Percentiles rank a stretch among this genome's conserved stretches.
Conservation (phyloP, 2,329 filamentous ascomycete species). For the Phyllosticta ampelicida region DNA sequence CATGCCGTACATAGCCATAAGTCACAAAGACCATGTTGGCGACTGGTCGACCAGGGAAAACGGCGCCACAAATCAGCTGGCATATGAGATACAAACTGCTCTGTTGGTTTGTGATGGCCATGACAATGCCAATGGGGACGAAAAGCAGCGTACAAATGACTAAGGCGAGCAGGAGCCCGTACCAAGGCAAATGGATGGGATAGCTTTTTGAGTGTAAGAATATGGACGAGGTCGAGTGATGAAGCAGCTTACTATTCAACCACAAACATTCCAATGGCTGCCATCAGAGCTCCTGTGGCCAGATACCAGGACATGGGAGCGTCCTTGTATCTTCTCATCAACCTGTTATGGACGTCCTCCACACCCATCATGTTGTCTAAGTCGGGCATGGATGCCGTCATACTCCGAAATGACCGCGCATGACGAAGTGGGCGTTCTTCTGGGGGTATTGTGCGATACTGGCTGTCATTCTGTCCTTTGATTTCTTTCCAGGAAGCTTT, state of each 20-base stretch:
- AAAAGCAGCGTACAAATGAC: conserved; percentile 71
- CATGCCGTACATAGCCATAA: conserved; percentile 55
- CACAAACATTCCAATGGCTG: conserved; percentile 68
- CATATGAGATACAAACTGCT: conserved; percentile 79
- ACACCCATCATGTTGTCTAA: conserved; percentile 49
- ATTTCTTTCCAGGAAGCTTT: conserved; percentile 57
- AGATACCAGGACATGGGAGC: conserved; percentile 76
- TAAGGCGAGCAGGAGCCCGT: conserved; percentile 69
- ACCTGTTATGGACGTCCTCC: conserved; percentile 73
- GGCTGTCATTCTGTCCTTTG: conserved; percentile 23
- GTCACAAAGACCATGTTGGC: conserved; percentile 93
- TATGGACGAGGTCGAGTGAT: conserved; percentile 9
- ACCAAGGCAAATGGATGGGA: conserved; percentile 76
- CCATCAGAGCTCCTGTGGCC: conserved; percentile 63
- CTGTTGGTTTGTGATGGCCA: conserved; percentile 86
- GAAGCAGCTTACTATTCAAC: conserved; percentile 60
- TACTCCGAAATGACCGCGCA: conserved; percentile 15
- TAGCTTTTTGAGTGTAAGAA: conserved; percentile 17
- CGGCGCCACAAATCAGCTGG: conserved; percentile 69
- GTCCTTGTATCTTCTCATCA: conserved; percentile 76
- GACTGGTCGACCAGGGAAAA: conserved; percentile 76
- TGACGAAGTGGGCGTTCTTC: conserved; percentile 21
- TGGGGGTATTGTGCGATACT: conserved; percentile 27
- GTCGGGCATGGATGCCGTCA: conserved; percentile 24
- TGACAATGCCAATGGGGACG: conserved; percentile 84